Conservation (phyloP, 495 filamentous ascomycete species). For the Penicillium daleae region DNA sequence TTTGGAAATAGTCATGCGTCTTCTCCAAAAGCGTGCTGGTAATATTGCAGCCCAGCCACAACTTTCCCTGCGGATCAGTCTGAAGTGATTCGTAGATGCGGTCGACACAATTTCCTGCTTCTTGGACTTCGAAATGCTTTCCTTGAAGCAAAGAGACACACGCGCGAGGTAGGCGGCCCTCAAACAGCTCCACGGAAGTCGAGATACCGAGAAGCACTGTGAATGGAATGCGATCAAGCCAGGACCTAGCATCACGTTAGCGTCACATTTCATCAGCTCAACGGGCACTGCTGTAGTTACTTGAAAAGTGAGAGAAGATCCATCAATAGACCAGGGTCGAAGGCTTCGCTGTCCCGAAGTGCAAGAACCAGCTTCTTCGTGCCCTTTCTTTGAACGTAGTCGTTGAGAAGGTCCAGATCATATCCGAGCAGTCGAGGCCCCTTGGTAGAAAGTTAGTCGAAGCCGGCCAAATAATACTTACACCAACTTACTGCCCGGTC, state of each 20-base stretch:
- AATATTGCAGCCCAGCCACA: constrained; percentile 72
- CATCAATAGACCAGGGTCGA: constrained; percentile 75
- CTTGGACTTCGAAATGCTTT: constrained; percentile 81
- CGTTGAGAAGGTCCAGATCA: constrained; percentile 80
- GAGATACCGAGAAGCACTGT: constrained; percentile 85
- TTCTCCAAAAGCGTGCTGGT: constrained; percentile 69
- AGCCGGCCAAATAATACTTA: neutral
- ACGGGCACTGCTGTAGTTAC: constrained; percentile 45
- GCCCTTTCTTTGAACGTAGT: constrained; percentile 59
- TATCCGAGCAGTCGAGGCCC: constrained; percentile 82
- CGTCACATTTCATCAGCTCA: constrained; percentile 5
- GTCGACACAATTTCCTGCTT: constrained; percentile 74
- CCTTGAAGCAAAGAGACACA: constrained; percentile 73
- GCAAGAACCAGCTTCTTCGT: constrained; percentile 70
- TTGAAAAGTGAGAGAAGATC: constrained; percentile 79
- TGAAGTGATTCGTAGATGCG: constrained; percentile 75
- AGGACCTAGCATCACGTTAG: constrained; percentile 62
- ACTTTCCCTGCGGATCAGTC: constrained; percentile 50
- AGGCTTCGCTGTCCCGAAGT: constrained; percentile 91
- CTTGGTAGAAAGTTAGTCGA: constrained; percentile 39
- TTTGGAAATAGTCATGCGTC: constrained; percentile 84
- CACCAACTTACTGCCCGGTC: constrained; percentile 54
- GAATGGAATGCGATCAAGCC: constrained; percentile 88
- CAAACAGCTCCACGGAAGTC: constrained; percentile 88
- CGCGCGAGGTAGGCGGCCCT: constrained; percentile 77